Conservation (phyloP, 768 basidiomycete species). For the Ramaria sp. region DNA sequence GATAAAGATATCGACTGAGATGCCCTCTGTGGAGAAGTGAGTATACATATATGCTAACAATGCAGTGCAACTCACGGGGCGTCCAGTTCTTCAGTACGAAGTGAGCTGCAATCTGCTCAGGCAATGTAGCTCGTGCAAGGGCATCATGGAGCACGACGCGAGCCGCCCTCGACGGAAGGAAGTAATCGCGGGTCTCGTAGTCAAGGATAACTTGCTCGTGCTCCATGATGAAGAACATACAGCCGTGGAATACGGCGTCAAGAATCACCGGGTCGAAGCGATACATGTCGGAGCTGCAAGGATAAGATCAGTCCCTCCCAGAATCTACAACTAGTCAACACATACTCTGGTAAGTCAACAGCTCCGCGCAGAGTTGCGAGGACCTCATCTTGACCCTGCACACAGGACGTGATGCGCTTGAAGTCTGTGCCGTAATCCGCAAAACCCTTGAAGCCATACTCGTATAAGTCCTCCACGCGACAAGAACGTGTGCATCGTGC, state of each 20-base stretch:
- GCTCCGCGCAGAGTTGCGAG: constrained; percentile 19
- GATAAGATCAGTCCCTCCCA: not conserved
- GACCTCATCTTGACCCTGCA: constrained; percentile 17
- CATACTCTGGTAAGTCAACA: constrained; percentile 10
- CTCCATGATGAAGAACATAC: constrained; percentile 14
- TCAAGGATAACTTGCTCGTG: constrained; percentile 24
- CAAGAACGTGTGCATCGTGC: not conserved
- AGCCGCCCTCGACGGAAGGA: constrained; percentile 20
- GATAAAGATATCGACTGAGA: constrained; percentile 20
- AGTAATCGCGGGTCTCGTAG: constrained; percentile 20
- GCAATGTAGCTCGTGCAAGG: constrained; percentile 12
- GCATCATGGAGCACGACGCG: constrained; percentile 13
- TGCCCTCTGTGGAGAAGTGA: constrained; percentile 10
- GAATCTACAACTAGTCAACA: not conserved
- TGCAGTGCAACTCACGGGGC: constrained; percentile 15
- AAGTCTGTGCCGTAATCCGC: constrained; percentile 24
- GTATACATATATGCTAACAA: not conserved
- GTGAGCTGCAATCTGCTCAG: constrained; percentile 17
- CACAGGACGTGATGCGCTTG: constrained; percentile 18
- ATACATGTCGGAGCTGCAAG: constrained; percentile 17
- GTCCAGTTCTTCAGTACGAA: constrained; percentile 20
- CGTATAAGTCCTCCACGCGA: constrained; percentile 16
- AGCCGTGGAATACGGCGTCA: constrained; percentile 25
- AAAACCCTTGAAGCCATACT: constrained; percentile 19
- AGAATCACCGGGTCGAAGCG: constrained; percentile 27